Base-by-base conservation (phyloP, 768 basidiomycete species). In the Boletus subparvulus region DNA sequence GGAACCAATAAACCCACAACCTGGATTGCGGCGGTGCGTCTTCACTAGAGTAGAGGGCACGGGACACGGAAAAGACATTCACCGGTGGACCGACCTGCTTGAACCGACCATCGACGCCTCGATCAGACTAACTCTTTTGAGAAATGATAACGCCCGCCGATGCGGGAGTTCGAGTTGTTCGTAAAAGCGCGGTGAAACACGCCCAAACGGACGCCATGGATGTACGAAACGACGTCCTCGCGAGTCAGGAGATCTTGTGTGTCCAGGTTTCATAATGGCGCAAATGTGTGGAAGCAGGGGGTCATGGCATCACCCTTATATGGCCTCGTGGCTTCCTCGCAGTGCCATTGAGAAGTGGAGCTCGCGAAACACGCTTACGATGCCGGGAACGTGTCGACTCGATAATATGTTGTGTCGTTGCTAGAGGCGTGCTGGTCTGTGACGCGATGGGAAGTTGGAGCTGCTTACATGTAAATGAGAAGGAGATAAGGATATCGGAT, bases 401-500 rank as follows among this genome's bases (percentile, higher is more conserved):
- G 43, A 44, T 41, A 33, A 37, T 17, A 41, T 37, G 21, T 19
- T n/a, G 21, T 24, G 33, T n/a, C 35, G 46, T 33, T 26, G 53
- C 17, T 5, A 21, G 41, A 45, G n/a, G 26, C 26, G 26, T 4
- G 26, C 26, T n/a, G 19, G 36, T 30, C 39, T 39, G 30, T 36
- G 50, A 17, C 33, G 30, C 19, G 47, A 42, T 12, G 47, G 21
- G n/a, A 14, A 45, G 7, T 26, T 36, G 32, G 32, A 6, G 14
- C 21, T 10, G 36, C 37, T 32, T 44, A 45, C 26, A 49, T 47
- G 47, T 36, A 19, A 50, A 24, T 3, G 6, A 9, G n/a, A 42
- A 24, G 36, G 48, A 41, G 55, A 57, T 59, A 59, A 59, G 45
- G 43, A 26, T 52, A 35, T 60, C 68, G 69, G 69, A 60, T 26